Evolutionary conservation across 768 basidiomycete genomes (phyloP).

Genomic region (Amanita fuliginea): DNA sequence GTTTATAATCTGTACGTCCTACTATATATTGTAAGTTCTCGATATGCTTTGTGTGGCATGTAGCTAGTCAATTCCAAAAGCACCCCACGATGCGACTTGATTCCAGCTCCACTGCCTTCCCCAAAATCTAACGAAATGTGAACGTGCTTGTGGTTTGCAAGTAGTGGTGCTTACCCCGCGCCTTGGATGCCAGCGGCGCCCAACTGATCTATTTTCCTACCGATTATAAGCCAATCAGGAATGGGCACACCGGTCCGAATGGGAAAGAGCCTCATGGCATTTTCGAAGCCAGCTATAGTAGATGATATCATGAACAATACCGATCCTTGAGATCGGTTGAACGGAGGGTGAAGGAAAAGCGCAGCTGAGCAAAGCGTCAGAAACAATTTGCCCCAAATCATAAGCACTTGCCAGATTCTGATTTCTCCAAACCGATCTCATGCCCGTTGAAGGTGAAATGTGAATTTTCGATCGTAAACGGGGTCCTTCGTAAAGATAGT

Average conservation of each 20-base stretch:
- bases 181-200: constrained; percentile 69
- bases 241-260: constrained; percentile 69
- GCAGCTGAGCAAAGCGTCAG: constrained; percentile 24
- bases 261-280: constrained; percentile 65
- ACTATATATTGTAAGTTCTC: constrained; percentile 5
- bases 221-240: constrained; percentile 71
- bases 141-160: neutral
- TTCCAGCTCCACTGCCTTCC: constrained; percentile 22
- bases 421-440: constrained; percentile 16
- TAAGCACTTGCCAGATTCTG: constrained; percentile 18
- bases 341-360: constrained; percentile 62
- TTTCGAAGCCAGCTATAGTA: constrained; percentile 50
- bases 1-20: constrained; percentile 7
- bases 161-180: constrained; percentile 49
- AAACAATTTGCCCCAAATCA: constrained; percentile 6
- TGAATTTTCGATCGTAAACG: constrained; percentile 16
- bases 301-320: constrained; percentile 53
- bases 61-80: constrained; percentile 3
- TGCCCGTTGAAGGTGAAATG: constrained; percentile 9
- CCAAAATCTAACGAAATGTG: constrained; percentile 13
- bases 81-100: constrained; percentile 1
- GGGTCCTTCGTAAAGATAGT: constrained; percentile 20
- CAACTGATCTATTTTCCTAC: constrained; percentile 35
- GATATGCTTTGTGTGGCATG: constrained; percentile 3
- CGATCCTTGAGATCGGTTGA: constrained; percentile 17